Conservation (phyloP, 2,329 filamentous ascomycete genomes). For the Diplocarpon mali region DNA sequence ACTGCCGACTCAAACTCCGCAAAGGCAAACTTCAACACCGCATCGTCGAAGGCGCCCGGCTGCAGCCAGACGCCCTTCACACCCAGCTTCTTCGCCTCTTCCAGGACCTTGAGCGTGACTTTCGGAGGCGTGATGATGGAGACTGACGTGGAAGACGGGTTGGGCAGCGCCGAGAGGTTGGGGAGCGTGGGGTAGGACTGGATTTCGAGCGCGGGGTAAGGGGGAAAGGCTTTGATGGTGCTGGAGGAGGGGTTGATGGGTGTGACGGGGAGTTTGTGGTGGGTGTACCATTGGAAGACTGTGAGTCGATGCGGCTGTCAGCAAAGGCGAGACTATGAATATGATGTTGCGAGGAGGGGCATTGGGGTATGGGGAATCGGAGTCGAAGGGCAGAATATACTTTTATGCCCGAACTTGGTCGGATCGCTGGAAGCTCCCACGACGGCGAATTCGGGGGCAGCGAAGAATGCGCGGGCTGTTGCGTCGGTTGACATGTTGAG, state of each 20-base stretch:
- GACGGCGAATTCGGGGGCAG: conserved; percentile 70
- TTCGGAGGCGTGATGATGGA: conserved; percentile 80
- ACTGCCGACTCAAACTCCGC: conserved; percentile 64
- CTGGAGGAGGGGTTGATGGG: conserved; percentile 70
- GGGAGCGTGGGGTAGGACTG: conserved; percentile 39
- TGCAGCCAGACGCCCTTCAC: conserved; percentile 77
- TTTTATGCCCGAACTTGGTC: conserved; percentile 79
- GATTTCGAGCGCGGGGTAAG: conserved; percentile 24
- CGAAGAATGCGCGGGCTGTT: conserved; percentile 69
- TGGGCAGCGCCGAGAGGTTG: conserved; percentile 50
- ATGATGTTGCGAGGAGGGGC: not conserved
- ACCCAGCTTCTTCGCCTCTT: conserved; percentile 57
- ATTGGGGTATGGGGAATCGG: not conserved
- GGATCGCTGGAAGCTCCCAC: conserved; percentile 81
- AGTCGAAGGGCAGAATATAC: conserved; percentile 32
- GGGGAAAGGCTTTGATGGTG: conserved; percentile 45
- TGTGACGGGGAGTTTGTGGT: conserved; percentile 62
- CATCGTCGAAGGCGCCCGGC: conserved; percentile 76
- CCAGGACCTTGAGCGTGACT: conserved; percentile 62
- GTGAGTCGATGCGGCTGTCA: not conserved
- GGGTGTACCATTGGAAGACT: conserved; percentile 88
- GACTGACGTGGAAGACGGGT: conserved; percentile 61
- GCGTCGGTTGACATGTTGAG: conserved; percentile 53
- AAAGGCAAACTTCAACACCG: conserved; percentile 58
- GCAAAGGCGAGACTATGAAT: not conserved